Conservation (phyloP, 1,284 basidiomycete species). For the Chiua sp. region DNA sequence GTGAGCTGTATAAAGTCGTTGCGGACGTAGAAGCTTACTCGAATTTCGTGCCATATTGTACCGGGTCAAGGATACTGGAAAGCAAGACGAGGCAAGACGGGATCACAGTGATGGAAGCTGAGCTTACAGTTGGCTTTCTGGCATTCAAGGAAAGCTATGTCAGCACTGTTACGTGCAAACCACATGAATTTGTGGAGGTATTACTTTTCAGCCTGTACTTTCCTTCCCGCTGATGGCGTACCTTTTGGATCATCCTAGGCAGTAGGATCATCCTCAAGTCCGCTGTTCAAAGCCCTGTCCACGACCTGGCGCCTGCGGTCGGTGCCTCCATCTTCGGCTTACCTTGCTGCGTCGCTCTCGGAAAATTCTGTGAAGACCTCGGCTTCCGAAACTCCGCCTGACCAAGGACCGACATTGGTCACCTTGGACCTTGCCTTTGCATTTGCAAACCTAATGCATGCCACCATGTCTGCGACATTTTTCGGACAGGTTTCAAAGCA, state of each 20-base stretch:
- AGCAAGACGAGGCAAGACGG: slow-evolving; percentile 36
- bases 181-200: slow-evolving; percentile 78
- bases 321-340: slow-evolving; percentile 50
- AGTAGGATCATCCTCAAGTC: slow-evolving; percentile 80
- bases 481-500: slow-evolving; percentile 86
- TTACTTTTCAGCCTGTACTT: background rate
- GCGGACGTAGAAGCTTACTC: slow-evolving; percentile 89
- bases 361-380: slow-evolving; percentile 5
- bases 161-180: slow-evolving; percentile 82
- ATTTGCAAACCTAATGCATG: slow-evolving; percentile 89
- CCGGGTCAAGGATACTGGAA: slow-evolving; percentile 71
- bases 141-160: slow-evolving; percentile 89
- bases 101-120: slow-evolving; percentile 73
- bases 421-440: slow-evolving; percentile 85
- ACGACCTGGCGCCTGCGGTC: slow-evolving; percentile 85
- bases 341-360: slow-evolving; percentile 34
- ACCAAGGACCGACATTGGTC: slow-evolving; percentile 66
- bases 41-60: slow-evolving; percentile 91
- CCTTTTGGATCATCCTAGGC: slow-evolving; percentile 48
- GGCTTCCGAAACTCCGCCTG: slow-evolving; percentile 15
- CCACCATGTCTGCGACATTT: slow-evolving; percentile 80
- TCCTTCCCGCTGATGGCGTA: slow-evolving; percentile 1
- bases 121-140: slow-evolving; percentile 90
- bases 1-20: slow-evolving; percentile 86
- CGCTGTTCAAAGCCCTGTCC: slow-evolving; percentile 84